Base-by-base conservation (phyloP, 805 yeast genomes). In the Sugiyamaella chiloensis region DNA sequence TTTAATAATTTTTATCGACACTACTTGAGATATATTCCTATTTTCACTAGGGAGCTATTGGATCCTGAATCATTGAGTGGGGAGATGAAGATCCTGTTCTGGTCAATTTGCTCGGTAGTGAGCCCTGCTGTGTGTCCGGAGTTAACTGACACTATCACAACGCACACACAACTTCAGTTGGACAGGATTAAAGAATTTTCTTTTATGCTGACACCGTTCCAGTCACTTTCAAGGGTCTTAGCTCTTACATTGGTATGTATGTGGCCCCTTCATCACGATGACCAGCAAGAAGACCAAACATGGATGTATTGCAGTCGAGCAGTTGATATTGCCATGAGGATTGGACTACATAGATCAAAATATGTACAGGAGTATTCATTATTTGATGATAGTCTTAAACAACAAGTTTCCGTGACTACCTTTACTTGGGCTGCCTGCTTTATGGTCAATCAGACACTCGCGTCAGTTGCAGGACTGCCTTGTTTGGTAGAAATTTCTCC, bases 311-410 rank as follows among this genome's bases (percentile, higher is more conserved):
- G 42, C 16, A 40, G 44, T 11, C 42, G 36, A 31, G 54, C 52
- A 9, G 17, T 48, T 11, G 26, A 31, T 17, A 20, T 48, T 12
- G 52, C 46, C 2, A 29, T 51, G 44, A 44, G 30, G 20, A 36
- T 51, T 2, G 54, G 54, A 3, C 39, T 48, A 5, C 54, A 51
- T 30, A 26, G 46, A 14, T 43, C 51, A 12, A 37, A 48, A 24
- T 48, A 23, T 17, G 14, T 41, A 4, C 48, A 40, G 35, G 51
- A 48, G 20, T 47, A 47, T 26, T 30, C 40, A 5, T 16, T 42
- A 4, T 17, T 24, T 14, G 42, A 31, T 11, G 43, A 42, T 29
- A 31, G 37, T 8, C 27, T 47, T 8, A 14, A 21, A 14, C 27
- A 47, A 24, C 51, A 42, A 24, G 24, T 32, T 7, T 31, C 29